Evolutionary conservation across 2,329 filamentous ascomycete genomes (phyloP).

Genomic region (Ilyonectria mors-panacis): DNA sequence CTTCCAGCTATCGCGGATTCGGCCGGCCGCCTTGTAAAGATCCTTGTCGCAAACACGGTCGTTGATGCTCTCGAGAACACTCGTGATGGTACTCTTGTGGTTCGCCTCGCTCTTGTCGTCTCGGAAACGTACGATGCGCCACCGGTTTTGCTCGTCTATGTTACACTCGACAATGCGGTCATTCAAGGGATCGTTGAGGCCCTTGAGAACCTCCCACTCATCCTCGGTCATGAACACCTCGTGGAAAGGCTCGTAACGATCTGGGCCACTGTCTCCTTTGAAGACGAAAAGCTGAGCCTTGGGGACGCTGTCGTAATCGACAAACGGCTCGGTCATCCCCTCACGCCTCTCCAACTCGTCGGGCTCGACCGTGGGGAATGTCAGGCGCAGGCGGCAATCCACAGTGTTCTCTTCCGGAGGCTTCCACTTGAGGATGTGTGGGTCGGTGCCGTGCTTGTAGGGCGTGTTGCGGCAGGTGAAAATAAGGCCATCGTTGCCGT

Average conservation of each 20-base stretch:
- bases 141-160: constrained; percentile 80
- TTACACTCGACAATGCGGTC: constrained; percentile 93
- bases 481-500: constrained; percentile 96
- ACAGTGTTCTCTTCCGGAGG: constrained; percentile 95
- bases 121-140: constrained; percentile 90
- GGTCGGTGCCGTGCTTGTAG: constrained; percentile 92
- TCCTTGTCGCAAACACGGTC: constrained; percentile 89
- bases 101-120: constrained; percentile 96
- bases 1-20: constrained; percentile 89
- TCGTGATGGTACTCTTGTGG: constrained; percentile 85
- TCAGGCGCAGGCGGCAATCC: constrained; percentile 86
- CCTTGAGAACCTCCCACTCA: constrained; percentile 90
- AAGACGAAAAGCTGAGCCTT: constrained; percentile 80
- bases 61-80: constrained; percentile 90
- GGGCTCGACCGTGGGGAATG: constrained; percentile 81
- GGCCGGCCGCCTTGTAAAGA: constrained; percentile 76
- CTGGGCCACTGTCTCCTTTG: constrained; percentile 68
- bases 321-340: constrained; percentile 72
- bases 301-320: constrained; percentile 87
- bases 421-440: constrained; percentile 98
- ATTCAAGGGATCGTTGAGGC: constrained; percentile 81
- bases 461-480: constrained; percentile 93
- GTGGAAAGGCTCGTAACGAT: constrained; percentile 75
- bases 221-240: constrained; percentile 78
- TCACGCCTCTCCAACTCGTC: constrained; percentile 78